Percentiles rank a stretch among this genome's conserved stretches.
Evolutionary conservation across 768 basidiomycete species (phyloP).

Genomic region (Amanita thiersii): DNA sequence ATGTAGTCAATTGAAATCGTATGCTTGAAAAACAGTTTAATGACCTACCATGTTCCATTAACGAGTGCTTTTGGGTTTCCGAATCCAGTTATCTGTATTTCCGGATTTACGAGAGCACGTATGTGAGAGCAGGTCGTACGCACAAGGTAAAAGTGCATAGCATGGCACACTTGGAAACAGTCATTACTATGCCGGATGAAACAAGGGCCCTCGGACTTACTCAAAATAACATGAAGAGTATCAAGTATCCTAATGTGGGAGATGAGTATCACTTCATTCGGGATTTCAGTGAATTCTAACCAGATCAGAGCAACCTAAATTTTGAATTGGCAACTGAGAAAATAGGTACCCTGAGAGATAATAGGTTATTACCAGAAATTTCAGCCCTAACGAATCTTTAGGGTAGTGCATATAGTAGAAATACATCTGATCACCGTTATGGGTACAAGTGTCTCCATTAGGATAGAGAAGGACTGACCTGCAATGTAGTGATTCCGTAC

Average conservation of each 20-base stretch:
- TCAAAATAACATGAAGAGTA: conserved; percentile 30
- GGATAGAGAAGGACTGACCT: conserved; percentile 18
- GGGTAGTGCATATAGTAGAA: conserved; percentile 34
- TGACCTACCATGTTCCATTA: conserved; percentile 30
- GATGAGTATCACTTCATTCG: too few species aligned
- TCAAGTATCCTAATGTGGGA: conserved; percentile 26
- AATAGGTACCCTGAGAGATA: too few species aligned
- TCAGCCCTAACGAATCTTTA: conserved; percentile 24
- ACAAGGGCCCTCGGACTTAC: conserved; percentile 17
- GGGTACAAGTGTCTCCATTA: neutral
- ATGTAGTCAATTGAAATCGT: too few species aligned
- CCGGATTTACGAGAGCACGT: too few species aligned
- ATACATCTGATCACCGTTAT: conserved; percentile 22
- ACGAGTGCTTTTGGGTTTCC: conserved; percentile 19
- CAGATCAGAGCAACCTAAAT: conserved; percentile 26
- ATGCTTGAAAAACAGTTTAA: too few species aligned
- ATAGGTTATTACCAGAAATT: conserved; percentile 23
- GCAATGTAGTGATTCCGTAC: conserved; percentile 36
- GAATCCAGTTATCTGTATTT: conserved; percentile 36
- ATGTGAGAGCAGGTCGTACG: too few species aligned
- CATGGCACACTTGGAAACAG: conserved; percentile 29
- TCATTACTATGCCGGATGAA: neutral
- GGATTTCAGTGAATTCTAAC: conserved; percentile 20
- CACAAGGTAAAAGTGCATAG: conserved; percentile 35
- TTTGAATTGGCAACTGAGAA: too few species aligned